These are phyloP conservation scores for Epichloe coenophiala DNA, from an alignment of 2,329 filamentous ascomycete species.

Conservation along the genomic window DNA sequence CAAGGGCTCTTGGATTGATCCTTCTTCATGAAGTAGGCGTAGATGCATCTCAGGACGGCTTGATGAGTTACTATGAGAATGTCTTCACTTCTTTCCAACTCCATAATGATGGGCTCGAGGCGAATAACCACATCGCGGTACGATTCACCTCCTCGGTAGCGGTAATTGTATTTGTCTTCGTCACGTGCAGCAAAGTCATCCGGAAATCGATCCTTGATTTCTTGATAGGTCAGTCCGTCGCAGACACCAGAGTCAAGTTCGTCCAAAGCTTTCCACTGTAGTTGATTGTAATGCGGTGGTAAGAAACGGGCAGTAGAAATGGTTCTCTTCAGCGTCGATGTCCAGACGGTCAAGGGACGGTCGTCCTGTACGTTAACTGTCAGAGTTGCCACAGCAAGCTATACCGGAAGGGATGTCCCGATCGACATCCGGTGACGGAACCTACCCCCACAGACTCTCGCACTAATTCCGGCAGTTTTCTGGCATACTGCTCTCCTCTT, in stretches of 20 bases:
- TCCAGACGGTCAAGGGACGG: conserved; percentile 49
- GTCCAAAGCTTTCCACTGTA: conserved; percentile 97
- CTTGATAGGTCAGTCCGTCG: conserved; percentile 88
- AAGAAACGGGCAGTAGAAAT: conserved; percentile 84
- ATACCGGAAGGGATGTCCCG: not conserved
- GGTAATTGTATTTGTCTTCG: conserved; percentile 99
- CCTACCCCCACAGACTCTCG: conserved; percentile 73
- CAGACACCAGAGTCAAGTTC: conserved; percentile 95
- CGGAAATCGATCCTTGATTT: conserved; percentile 82
- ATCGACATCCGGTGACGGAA: conserved; percentile 8
- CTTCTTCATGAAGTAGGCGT: conserved; percentile 98
- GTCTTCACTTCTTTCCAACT: conserved; percentile 88
- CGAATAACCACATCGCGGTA: conserved; percentile 95
- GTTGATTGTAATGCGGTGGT: conserved; percentile 70
- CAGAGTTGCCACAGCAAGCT: not conserved
- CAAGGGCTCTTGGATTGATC: conserved; percentile 85
- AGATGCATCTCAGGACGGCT: conserved; percentile 91
- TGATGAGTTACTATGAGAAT: conserved; percentile 98
- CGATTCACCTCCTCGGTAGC: conserved; percentile 90
- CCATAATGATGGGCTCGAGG: conserved; percentile 98
- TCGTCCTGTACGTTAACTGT: conserved; percentile 32
- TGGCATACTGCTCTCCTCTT: conserved; percentile 77
- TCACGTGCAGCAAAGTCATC: conserved; percentile 93
- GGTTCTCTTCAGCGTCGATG: conserved; percentile 59
- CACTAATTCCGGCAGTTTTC: conserved; percentile 71